Conservation (phyloP, 345 rosid genomes). For the Garcia nutans region DNA sequence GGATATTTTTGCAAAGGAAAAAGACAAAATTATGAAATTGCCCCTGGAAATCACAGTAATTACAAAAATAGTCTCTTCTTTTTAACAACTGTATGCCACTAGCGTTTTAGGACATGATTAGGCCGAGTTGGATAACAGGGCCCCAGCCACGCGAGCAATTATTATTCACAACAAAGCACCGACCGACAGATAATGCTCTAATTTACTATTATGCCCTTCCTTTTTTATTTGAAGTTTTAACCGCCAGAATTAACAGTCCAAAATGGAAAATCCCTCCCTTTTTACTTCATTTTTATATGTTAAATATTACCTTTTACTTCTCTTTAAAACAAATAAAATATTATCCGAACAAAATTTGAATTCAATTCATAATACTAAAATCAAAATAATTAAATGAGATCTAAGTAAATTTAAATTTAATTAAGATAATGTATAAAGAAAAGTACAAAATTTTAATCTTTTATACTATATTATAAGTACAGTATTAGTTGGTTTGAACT, state of each 20-base stretch:
- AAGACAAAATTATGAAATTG: neutral
- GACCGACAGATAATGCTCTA: neutral
- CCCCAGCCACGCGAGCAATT: constrained; percentile 4
- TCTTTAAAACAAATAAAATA: too few species aligned
- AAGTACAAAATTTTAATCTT: too few species aligned
- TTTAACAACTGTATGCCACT: constrained; percentile 16
- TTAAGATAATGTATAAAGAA: too few species aligned
- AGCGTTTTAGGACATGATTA: constrained; percentile 1
- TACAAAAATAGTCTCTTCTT: neutral
- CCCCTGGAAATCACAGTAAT: neutral
- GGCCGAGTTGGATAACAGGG: neutral
- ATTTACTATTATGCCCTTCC: neutral
- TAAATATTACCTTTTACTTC: too few species aligned
- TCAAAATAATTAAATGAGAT: too few species aligned
- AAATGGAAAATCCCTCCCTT: too few species aligned
- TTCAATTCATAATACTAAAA: too few species aligned
- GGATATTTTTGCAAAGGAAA: neutral
- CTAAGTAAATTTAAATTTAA: too few species aligned
- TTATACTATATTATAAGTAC: too few species aligned
- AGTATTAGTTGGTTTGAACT: too few species aligned
- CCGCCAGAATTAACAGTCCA: neutral
- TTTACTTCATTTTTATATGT: too few species aligned
- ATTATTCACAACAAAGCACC: neutral
- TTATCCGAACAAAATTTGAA: too few species aligned
- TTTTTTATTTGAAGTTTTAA: neutral